Percentiles rank a stretch among this genome's conserved stretches.
Evolutionary conservation across 73 alveolate genomes (phyloP).

Genomic region (Durusdinium trenchii): DNA sequence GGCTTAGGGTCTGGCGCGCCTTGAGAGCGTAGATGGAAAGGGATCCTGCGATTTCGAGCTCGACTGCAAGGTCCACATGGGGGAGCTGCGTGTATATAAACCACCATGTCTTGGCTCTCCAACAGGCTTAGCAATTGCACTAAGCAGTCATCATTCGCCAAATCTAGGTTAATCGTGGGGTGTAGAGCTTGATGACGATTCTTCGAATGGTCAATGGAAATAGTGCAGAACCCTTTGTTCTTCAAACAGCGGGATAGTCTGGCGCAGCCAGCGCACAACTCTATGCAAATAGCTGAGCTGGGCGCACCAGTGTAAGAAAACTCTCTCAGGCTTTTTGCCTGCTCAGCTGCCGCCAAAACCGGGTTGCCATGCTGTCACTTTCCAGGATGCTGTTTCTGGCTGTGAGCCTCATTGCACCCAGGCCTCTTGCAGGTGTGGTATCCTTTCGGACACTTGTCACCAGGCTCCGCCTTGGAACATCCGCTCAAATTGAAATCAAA

Average conservation of each 20-base stretch:
- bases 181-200: no score
- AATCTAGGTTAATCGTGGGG: no score
- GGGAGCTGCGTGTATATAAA: no score
- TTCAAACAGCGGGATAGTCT: no score
- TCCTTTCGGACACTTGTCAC: slow-evolving; percentile 46
- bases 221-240: no score
- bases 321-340: not conserved
- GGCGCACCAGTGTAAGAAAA: slow-evolving; percentile 17
- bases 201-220: no score
- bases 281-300: not conserved
- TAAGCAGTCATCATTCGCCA: no score
- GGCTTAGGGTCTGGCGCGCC: not conserved
- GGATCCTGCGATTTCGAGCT: not conserved
- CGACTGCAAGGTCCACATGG: no score
- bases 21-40: not conserved
- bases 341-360: not conserved
- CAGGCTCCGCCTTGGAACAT: not conserved
- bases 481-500: slow-evolving; percentile 19
- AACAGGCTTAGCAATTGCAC: no score
- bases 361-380: not conserved
- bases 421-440: not conserved
- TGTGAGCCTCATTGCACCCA: not conserved
- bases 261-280: slow-evolving; percentile 38
- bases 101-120: no score
- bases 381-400: not conserved